Evolutionary conservation across 306 rosid genomes (phyloP).

Genomic region (Aeschynomene evenia): DNA sequence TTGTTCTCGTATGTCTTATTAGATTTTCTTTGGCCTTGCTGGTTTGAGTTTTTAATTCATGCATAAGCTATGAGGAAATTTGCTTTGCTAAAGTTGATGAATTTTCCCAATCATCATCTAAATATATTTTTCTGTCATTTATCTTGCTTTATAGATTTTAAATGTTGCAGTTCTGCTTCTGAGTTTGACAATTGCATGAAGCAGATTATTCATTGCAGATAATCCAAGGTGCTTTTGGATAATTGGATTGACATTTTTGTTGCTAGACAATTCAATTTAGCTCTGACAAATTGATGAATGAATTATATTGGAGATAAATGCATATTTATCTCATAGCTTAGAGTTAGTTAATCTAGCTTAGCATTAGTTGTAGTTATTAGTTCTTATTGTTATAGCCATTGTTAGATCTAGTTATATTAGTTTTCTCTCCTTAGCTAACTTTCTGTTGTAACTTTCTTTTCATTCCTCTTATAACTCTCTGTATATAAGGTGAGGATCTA

Average conservation of each 20-base stretch:
- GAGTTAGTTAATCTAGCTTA: too few species aligned
- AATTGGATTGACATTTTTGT: not conserved
- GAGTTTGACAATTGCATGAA: slow-evolving; percentile 3
- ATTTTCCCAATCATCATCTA: not conserved
- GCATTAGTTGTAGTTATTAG: too few species aligned
- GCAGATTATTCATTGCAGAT: not conserved
- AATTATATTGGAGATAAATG: too few species aligned
- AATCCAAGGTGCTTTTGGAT: slow-evolving; percentile 9
- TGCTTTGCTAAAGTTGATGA: slow-evolving; percentile 7
- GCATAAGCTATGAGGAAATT: not conserved
- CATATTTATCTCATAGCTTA: too few species aligned
- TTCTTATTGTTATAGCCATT: too few species aligned
- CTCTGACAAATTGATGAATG: not conserved
- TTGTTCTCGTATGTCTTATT: not conserved
- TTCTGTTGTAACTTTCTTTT: too few species aligned
- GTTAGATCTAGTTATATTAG: too few species aligned
- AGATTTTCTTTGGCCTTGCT: not conserved
- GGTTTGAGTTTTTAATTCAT: not conserved
- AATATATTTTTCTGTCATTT: not conserved
- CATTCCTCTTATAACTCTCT: too few species aligned
- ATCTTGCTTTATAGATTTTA: not conserved
- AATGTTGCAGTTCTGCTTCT: not conserved
- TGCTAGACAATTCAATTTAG: not conserved
- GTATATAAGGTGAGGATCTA: too few species aligned
- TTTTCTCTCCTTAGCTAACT: too few species aligned